Conservation (phyloP, 2,329 filamentous ascomycete genomes). For the Colletotrichum magnum region DNA sequence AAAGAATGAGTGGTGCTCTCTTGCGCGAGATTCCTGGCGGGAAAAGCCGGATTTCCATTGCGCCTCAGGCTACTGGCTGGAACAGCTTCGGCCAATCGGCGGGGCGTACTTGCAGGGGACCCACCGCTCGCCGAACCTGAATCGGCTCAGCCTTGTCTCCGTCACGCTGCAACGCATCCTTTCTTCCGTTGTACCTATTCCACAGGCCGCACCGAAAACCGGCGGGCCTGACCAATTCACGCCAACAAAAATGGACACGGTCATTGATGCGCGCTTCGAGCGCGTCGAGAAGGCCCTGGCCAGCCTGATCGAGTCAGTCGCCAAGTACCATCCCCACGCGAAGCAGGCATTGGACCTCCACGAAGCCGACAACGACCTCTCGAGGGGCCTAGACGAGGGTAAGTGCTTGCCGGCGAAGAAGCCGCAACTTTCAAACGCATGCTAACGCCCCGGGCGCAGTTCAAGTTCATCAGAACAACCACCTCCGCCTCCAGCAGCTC, state of each 20-base stretch:
- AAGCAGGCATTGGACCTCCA: slow-evolving; percentile 78
- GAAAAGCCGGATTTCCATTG: slow-evolving; percentile 42
- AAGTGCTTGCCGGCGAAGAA: slow-evolving; percentile 36
- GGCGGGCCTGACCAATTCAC: neutral
- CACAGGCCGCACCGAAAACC: slow-evolving; percentile 5
- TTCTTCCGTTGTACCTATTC: neutral
- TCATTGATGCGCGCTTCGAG: slow-evolving; percentile 74
- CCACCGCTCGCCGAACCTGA: slow-evolving; percentile 1
- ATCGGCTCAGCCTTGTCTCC: slow-evolving; percentile 36
- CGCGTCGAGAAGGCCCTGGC: slow-evolving; percentile 77
- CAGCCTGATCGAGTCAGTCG: slow-evolving; percentile 82
- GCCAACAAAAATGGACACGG: slow-evolving; percentile 68
- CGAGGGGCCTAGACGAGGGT: slow-evolving; percentile 76
- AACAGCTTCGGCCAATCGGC: slow-evolving; percentile 32
- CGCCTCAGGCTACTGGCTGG: slow-evolving; percentile 40
- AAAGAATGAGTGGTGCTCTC: slow-evolving; percentile 30
- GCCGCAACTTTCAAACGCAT: neutral
- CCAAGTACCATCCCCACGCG: slow-evolving; percentile 84
- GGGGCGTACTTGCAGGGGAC: neutral
- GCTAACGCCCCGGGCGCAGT: slow-evolving; percentile 59
- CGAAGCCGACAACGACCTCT: slow-evolving; percentile 78
- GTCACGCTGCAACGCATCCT: neutral
- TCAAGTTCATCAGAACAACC: slow-evolving; percentile 81
- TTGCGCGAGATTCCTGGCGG: slow-evolving; percentile 42
- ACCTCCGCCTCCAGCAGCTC: slow-evolving; percentile 77